Base-by-base conservation (phyloP, 2,329 filamentous ascomycete genomes). In the Mycosphaerella arachidis region DNA sequence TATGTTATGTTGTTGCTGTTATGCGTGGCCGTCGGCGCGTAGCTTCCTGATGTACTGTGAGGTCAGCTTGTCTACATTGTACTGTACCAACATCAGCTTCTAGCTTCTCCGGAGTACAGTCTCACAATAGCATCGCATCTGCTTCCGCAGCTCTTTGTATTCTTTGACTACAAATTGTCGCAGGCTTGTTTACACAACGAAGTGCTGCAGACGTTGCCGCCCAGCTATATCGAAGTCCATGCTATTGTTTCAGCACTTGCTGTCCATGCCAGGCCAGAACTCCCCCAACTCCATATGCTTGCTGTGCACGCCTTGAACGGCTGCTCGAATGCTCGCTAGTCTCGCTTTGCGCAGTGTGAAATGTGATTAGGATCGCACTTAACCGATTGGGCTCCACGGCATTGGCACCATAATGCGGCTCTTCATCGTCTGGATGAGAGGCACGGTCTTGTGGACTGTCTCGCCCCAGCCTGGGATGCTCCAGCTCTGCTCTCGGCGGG, bases 401-500 rank as follows among this genome's bases (percentile, higher is more conserved):
- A 97, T 92, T 12, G 94, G 91, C 62, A 97, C 87, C 72, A 99
- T 76, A 70, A 99, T 92, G 69, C 90, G 84, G 72, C 91, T 96
- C 84, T 94, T 91, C 94, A 99, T 99, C 60, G 81, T 87, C 79
- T 97, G 92, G 70, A 99, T 99, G 65, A 99, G 82, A 33, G 94
- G 94, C 51, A 99, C 94, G 1, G 94, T 99, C 84, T 96, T 97
- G 81, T 99, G 94, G 40, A 97, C 94, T 31, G 68, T 71, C 62
- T 71, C 70, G 18, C 68, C 70, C 94, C 94, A 99, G 50, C 94
- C 94, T 72, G 96, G 90, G 45, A 96, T 86, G 66, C 86, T 86
- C 94, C 94, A 99, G 75, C 92, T 97, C 82, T 95, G 86, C 81
- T 99, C 94, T 66, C 94, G 85, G 66, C 92, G 85, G 37, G 90